Evolutionary conservation across 208 protist species (phyloP), one percentile per base, ranked within the genome.

Genomic region (Leishmania amazonensis): DNA sequence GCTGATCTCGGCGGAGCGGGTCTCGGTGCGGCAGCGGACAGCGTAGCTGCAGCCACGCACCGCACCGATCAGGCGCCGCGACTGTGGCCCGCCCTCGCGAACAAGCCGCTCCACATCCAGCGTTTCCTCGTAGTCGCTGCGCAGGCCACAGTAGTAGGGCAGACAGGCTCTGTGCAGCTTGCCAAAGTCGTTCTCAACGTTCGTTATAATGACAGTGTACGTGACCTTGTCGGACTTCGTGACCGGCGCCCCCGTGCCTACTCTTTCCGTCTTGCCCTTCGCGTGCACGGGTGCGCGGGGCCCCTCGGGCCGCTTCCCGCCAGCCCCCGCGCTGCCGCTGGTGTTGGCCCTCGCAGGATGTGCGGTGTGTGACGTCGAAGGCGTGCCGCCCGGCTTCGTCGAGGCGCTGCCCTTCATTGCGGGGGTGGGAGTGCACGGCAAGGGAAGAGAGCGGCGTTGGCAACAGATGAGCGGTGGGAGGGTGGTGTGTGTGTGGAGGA

Each of bases 181-280:
- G 73, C 89, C 87, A 76, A 96, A 94, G 65, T 97, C 91, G 78
- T 95, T 96, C 68, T 97, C 92, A 2, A 96, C 94, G 83, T 97
- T 97, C 57, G 85, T 90, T 72, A 97, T 93, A 70, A 97, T 88
- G 15, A 97, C 91, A 58, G 93, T 84, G 81, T 94, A 96, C 73
- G 85, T 82, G 40, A 90, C 87, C 19, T 79, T 81, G 19, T 81
- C 78, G 3, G 79, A n/a, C 42, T 73, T 42, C 68, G 13, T 21
- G 40, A 21, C 42, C 17, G 8, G 42, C 2, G 68, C 42, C 21
- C 6, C 68, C 68, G 38, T 9, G 28, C 68, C 42, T 31, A 21
- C 13, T 73, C 13, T 40, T 38, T 42, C 35, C 7, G 78, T 54
- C 21, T 51, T 76, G 49, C 31, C 28, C 76, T 81, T n/a, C n/a